Evolutionary conservation across 805 yeast genomes (phyloP).

Genomic region (Wickerhamiella domercqiae): DNA sequence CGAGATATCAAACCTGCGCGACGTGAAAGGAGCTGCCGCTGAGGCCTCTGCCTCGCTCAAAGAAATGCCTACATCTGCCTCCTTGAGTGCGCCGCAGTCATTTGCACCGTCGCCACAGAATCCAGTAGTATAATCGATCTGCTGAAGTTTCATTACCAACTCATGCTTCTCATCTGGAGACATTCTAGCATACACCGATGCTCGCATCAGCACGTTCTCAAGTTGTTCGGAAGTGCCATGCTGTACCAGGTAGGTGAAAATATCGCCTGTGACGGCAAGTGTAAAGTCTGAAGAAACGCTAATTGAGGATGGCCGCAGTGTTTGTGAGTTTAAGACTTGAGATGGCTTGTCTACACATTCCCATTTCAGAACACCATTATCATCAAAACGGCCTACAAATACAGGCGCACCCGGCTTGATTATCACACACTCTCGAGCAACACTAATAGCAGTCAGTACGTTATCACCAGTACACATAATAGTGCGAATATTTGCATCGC

Average conservation of each 20-base stretch:
- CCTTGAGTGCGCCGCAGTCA: conserved; percentile 96
- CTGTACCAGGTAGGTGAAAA: conserved; percentile 60
- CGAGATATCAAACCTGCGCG: conserved; percentile 74
- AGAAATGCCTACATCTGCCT: conserved; percentile 95
- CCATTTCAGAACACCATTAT: conserved; percentile 26
- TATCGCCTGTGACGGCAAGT: conserved; percentile 85
- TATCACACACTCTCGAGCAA: conserved; percentile 70
- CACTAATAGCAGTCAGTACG: conserved; percentile 85
- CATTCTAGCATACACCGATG: conserved; percentile 86
- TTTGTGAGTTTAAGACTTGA: conserved; percentile 43
- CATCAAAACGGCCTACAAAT: conserved; percentile 53
- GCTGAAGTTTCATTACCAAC: conserved; percentile 72
- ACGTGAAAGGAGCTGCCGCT: conserved; percentile 97
- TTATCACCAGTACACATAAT: conserved; percentile 98
- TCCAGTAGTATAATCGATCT: conserved; percentile 79
- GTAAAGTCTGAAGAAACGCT: conserved; percentile 29
- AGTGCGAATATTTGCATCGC: conserved; percentile 59
- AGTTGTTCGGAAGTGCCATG: conserved; percentile 29
- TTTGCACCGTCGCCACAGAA: conserved; percentile 99
- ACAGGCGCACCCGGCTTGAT: conserved; percentile 32
- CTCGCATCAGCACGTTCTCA: conserved; percentile 49
- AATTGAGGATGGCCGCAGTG: conserved; percentile 32
- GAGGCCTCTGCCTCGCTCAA: conserved; percentile 96
- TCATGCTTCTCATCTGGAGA: conserved; percentile 98
- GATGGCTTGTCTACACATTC: conserved; percentile 31